A percentile compares a stretch with the other conserved stretches of the same genome.
These are phyloP conservation scores for Fonsecaea pedrosoi DNA, from an alignment of 2,329 filamentous ascomycete species.

Conservation along the genomic window DNA sequence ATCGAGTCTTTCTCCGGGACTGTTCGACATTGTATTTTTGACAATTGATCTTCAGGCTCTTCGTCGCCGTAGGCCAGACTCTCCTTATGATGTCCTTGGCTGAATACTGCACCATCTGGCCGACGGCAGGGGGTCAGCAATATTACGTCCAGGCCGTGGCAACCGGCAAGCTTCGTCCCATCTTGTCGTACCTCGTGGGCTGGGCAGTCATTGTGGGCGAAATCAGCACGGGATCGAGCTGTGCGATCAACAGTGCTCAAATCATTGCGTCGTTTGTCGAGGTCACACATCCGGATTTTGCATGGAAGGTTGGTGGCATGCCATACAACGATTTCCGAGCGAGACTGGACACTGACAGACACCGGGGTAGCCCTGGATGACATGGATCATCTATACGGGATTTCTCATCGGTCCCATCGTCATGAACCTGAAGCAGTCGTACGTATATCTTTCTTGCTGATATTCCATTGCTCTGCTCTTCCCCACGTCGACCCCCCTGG, in stretches of 20 bases:
- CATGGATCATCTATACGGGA: constrained; percentile 33
- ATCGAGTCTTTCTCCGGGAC: background rate
- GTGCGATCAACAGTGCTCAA: constrained; percentile 34
- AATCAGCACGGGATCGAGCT: constrained; percentile 33
- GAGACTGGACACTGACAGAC: constrained; percentile 11
- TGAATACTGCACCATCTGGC: constrained; percentile 34
- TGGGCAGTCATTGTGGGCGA: constrained; percentile 36
- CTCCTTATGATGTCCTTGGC: constrained; percentile 35
- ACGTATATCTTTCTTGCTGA: background rate
- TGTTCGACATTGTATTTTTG: background rate
- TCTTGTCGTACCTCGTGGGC: constrained; percentile 34
- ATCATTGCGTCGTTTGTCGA: constrained; percentile 35
- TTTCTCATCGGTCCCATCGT: constrained; percentile 34
- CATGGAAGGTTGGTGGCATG: constrained; percentile 26
- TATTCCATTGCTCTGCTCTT: background rate
- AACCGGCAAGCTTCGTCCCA: constrained; percentile 24
- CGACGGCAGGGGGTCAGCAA: constrained; percentile 35
- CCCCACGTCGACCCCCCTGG: background rate
- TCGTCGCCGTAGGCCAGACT: constrained; percentile 35
- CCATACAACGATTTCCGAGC: background rate
- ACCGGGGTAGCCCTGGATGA: constrained; percentile 28
- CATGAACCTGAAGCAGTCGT: constrained; percentile 34
- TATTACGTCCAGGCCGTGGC: constrained; percentile 36
- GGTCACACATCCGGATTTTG: constrained; percentile 32
- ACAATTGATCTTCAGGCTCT: constrained; percentile 16